Conservation (phyloP, 768 basidiomycete genomes). For the Porpolomopsis calyptriformis region DNA sequence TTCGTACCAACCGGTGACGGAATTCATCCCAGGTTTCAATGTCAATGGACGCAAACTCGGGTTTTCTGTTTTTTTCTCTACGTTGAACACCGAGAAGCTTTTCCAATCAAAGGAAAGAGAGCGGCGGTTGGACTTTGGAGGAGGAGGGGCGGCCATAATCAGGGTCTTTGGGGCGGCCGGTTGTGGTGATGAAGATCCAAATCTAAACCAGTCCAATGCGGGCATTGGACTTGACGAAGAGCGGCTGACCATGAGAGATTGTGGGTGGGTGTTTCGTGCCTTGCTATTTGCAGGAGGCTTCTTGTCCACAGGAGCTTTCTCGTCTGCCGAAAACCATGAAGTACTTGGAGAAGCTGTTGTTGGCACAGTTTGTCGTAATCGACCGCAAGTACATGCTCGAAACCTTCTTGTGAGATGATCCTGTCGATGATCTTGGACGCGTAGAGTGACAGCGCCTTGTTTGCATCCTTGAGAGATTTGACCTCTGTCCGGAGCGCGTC, state of each 20-base stretch:
- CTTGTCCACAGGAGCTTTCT: no score
- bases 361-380: conserved; percentile 73
- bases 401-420: conserved; percentile 92
- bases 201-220: conserved; percentile 16
- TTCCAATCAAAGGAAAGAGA: conserved; percentile 84
- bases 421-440: conserved; percentile 97
- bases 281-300: conserved; percentile 20
- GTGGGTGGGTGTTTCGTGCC: conserved; percentile 44
- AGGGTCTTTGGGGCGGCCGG: conserved; percentile 12
- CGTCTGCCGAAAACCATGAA: no score
- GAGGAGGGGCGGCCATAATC: conserved; percentile 10
- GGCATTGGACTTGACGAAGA: conserved; percentile 27
- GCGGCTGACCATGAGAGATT: conserved; percentile 46
- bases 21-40: conserved; percentile 49
- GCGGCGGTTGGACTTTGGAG: conserved; percentile 46
- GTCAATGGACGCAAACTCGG: conserved; percentile 60
- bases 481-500: conserved; percentile 77
- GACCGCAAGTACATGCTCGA: conserved; percentile 91
- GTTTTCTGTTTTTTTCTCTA: conserved; percentile 55
- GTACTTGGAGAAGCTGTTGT: no score
- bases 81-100: conserved; percentile 56
- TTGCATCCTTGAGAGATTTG: conserved; percentile 88
- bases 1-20: conserved; percentile 31
- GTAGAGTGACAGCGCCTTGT: conserved; percentile 90
- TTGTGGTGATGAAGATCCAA: conserved; percentile 16